phyloP scores from a whole-genome alignment of 257 asterid species.

The Cordia subcordata region DNA sequence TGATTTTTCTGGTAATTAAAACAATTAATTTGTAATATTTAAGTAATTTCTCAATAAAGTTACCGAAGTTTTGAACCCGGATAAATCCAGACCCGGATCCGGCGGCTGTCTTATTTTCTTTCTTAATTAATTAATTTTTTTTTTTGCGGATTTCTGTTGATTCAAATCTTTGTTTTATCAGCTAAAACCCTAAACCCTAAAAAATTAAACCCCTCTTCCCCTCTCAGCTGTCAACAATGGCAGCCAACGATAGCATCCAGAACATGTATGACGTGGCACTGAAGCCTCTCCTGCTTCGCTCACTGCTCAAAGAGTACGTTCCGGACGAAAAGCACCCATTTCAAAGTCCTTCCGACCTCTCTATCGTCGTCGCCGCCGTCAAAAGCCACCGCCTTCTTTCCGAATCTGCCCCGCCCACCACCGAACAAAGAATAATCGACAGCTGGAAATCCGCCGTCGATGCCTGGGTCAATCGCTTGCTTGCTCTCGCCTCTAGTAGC shows the following conservation, averaged over 20 bases:
- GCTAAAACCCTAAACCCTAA: conserved; percentile 32
- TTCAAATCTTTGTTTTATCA: conserved; percentile 14
- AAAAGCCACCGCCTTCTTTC: conserved; percentile 56
- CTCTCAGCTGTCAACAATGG: conserved; percentile 29
- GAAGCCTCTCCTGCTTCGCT: conserved; percentile 64
- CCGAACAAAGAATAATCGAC: conserved; percentile 33
- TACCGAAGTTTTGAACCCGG: too few relatives aligned
- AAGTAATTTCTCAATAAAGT: too few relatives aligned
- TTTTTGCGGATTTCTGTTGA: too few relatives aligned
- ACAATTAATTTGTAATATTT: too few relatives aligned
- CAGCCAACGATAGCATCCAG: conserved; percentile 26
- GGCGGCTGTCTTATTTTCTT: too few relatives aligned
- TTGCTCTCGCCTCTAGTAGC: conserved; percentile 45
- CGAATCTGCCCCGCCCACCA: conserved; percentile 33
- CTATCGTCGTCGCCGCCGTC: conserved; percentile 47
- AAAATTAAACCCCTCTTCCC: neutral
- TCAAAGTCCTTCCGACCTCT: conserved; percentile 54
- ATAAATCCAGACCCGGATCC: too few relatives aligned
- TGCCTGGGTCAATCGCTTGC: conserved; percentile 69
- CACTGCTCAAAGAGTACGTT: conserved; percentile 56
- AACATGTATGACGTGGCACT: conserved; percentile 41
- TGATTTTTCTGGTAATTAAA: too few relatives aligned
- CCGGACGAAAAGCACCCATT: conserved; percentile 71
- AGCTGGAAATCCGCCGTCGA: conserved; percentile 72
- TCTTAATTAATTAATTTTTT: too few relatives aligned